Conservation (phyloP, 2,329 filamentous ascomycete species). For the Decorospora gaudefroyi region DNA sequence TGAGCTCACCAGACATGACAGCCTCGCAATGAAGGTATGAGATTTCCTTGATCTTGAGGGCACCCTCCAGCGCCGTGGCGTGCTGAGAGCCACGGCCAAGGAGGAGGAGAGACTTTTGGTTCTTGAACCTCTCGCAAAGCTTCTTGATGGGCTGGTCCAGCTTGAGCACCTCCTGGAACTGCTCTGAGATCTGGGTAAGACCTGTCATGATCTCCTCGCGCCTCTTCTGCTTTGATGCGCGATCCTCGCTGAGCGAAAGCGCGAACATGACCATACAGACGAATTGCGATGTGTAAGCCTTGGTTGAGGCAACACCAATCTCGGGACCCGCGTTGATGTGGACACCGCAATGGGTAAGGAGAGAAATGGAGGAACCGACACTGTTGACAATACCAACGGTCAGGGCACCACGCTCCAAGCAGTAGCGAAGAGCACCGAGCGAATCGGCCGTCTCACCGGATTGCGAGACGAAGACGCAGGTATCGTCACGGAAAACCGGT, state of each 20-base stretch:
- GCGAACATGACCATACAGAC: slow-evolving; percentile 99
- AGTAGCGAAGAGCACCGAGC: slow-evolving; percentile 95
- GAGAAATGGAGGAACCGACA: slow-evolving; percentile 96
- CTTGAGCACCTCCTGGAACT: slow-evolving; percentile 90
- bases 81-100: slow-evolving; percentile 95
- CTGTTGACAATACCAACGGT: slow-evolving; percentile 99
- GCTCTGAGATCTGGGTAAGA: slow-evolving; percentile 80
- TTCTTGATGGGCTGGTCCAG: slow-evolving; percentile 94
- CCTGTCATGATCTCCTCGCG: slow-evolving; percentile 97
- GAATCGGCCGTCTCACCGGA: slow-evolving; percentile 99
- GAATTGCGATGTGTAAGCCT: slow-evolving; percentile 99
- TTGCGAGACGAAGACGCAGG: slow-evolving; percentile 97
- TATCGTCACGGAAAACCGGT: slow-evolving; percentile 98
- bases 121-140: slow-evolving; percentile 90
- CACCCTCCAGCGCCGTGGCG: slow-evolving; percentile 93
- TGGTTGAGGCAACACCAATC: slow-evolving; percentile 98
- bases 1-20: slow-evolving; percentile 99
- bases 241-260: slow-evolving; percentile 92
- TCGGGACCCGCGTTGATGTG: slow-evolving; percentile 99
- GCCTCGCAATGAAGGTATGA: slow-evolving; percentile 99
- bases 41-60: slow-evolving; percentile 99
- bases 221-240: slow-evolving; percentile 88
- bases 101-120: slow-evolving; percentile 94
- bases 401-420: slow-evolving; percentile 93
- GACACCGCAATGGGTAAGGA: slow-evolving; percentile 98